Evolutionary conservation across 73 alveolate species (phyloP).

Genomic region (Halteria grandinella): DNA sequence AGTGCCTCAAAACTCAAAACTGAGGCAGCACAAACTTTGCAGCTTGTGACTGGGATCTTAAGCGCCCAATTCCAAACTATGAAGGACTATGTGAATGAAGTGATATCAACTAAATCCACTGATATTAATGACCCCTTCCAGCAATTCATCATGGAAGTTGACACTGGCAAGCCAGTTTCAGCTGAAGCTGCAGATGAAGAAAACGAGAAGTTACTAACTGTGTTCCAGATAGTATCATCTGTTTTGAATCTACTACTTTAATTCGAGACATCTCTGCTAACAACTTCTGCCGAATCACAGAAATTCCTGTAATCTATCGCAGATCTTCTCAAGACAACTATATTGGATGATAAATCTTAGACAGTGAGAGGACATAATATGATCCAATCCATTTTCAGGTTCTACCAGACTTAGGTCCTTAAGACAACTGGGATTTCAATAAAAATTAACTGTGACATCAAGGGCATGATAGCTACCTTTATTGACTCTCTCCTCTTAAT

Average conservation of each 20-base stretch:
- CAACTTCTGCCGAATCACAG: not conserved
- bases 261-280: not conserved
- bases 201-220: constrained; percentile 1
- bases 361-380: not conserved
- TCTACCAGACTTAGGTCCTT: not conserved
- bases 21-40: not conserved
- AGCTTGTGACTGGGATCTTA: not conserved
- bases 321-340: not conserved
- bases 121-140: constrained; percentile 15
- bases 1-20: constrained; percentile 11
- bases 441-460: constrained; percentile 2
- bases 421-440: not conserved
- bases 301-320: not conserved
- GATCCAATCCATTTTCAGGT: constrained; percentile 3
- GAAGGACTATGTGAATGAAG: not conserved
- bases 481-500: constrained; percentile 19
- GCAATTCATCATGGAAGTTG: constrained; percentile 24
- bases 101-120: not conserved
- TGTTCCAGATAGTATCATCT: constrained; percentile 4
- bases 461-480: not conserved
- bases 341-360: not conserved
- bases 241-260: constrained; percentile 2
- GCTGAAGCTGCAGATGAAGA: not conserved
- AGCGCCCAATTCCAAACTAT: not conserved
- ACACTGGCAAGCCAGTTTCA: not conserved